phyloP scores from a whole-genome alignment of 129 eudicot genomes.

The Lonicera japonica region DNA sequence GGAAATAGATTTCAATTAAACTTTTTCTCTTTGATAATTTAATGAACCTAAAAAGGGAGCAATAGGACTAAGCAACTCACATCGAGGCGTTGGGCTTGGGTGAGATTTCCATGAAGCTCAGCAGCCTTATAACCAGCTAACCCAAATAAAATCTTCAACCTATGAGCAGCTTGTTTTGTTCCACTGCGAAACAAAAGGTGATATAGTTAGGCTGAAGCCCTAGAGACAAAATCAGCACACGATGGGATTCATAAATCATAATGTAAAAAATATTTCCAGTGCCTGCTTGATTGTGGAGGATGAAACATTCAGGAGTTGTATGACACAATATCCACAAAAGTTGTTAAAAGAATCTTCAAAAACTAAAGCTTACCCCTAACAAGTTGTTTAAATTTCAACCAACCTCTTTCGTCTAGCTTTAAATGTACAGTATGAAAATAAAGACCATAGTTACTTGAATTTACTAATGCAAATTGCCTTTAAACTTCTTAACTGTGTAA shows the following conservation, averaged over 20 bases:
- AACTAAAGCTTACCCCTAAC: background rate
- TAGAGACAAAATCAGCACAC: background rate
- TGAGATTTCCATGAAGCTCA: conserved; percentile 89
- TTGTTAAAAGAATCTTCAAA: background rate
- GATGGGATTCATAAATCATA: background rate
- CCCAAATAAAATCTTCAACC: conserved; percentile 88
- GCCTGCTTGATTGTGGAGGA: no score
- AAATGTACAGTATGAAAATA: no score
- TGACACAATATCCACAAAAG: background rate
- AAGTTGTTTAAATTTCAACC: no score
- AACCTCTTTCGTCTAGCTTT: no score
- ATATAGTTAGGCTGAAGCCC: conserved; percentile 5
- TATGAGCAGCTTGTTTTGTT: conserved; percentile 84
- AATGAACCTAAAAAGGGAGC: background rate
- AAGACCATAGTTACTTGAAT: no score
- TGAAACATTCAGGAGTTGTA: background rate
- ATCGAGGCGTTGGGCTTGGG: conserved; percentile 93
- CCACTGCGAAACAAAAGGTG: conserved; percentile 44
- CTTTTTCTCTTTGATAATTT: background rate
- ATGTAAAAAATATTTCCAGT: background rate
- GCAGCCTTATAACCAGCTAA: conserved; percentile 93
- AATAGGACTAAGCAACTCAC: conserved; percentile 29
- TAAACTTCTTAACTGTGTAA: no score
- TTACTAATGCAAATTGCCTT: no score
- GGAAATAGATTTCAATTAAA: background rate